Conservation (phyloP, 163 green algal species). For the Prototheca cutis region DNA sequence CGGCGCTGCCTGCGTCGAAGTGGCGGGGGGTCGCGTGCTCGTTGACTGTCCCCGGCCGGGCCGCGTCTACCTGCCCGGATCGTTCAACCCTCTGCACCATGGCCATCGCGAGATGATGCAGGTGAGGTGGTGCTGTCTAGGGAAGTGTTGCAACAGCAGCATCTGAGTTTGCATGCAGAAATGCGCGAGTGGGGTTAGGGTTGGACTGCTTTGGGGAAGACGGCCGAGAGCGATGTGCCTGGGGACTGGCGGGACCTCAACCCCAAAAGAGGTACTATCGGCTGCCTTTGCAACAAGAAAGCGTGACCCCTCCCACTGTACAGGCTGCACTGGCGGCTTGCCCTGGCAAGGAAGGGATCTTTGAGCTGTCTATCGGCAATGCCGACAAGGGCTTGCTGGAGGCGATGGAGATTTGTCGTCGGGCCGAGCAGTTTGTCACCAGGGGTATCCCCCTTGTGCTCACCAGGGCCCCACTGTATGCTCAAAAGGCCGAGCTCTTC, state of each 20-base stretch:
- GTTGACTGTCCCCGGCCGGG: conserved; percentile 52
- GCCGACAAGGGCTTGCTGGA: conserved; percentile 78
- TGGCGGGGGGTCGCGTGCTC: background rate
- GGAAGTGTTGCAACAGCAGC: no score
- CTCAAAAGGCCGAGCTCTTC: conserved; percentile 63
- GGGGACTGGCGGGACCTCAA: no score
- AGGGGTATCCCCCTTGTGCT: conserved; percentile 52
- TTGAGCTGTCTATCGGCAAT: conserved; percentile 79
- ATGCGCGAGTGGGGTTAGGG: no score
- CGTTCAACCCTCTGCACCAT: conserved; percentile 86
- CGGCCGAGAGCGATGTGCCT: no score
- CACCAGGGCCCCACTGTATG: conserved; percentile 63
- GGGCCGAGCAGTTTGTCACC: conserved; percentile 61
- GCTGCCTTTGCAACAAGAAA: no score
- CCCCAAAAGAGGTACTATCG: no score
- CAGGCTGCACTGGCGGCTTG: conserved; percentile 1
- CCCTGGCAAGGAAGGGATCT: conserved; percentile 37
- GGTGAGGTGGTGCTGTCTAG: conserved; percentile 6
- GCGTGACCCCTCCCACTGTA: no score
- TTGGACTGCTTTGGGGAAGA: no score
- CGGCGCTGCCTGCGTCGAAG: background rate
- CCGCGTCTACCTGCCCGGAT: conserved; percentile 66
- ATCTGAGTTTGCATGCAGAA: no score
- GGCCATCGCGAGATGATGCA: conserved; percentile 30
- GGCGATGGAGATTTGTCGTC: conserved; percentile 35